These are phyloP conservation scores for Excoecaria agallocha DNA, from an alignment of 345 rosid species.

Conservation along the genomic window DNA sequence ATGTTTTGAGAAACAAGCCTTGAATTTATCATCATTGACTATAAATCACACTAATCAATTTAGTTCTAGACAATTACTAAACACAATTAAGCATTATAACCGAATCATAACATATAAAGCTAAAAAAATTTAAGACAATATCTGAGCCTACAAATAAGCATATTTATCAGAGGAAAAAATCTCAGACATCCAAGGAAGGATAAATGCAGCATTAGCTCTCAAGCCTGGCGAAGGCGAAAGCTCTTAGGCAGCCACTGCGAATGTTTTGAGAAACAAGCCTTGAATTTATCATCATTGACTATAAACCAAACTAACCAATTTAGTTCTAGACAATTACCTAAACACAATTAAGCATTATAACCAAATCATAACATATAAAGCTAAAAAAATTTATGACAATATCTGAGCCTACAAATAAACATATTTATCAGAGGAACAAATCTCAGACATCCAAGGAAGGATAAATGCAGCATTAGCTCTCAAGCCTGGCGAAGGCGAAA, in stretches of 20 bases:
- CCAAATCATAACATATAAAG: conserved; percentile 11
- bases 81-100: not conserved
- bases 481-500: conserved; percentile 56
- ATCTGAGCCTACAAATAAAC: not conserved
- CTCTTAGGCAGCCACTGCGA: conserved; percentile 52
- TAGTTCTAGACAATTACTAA: not conserved
- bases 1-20: conserved; percentile 54
- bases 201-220: conserved; percentile 52
- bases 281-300: conserved; percentile 38
- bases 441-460: conserved; percentile 69
- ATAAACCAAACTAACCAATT: not conserved
- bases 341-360: not conserved
- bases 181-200: conserved; percentile 71
- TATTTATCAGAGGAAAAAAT: not conserved
- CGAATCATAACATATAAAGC: conserved; percentile 7
- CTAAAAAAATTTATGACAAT: too few species aligned
- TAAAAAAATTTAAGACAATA: too few species aligned
- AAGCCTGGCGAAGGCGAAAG: conserved; percentile 53
- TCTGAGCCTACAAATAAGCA: not conserved
- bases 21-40: conserved; percentile 37
- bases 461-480: conserved; percentile 51
- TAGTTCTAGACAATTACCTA: not conserved
- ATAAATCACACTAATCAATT: not conserved
- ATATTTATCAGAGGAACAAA: not conserved
- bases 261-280: conserved; percentile 54